These are phyloP conservation scores for Trichoderma virens DNA, from an alignment of 495 filamentous ascomycete genomes.

Conservation along the genomic window DNA sequence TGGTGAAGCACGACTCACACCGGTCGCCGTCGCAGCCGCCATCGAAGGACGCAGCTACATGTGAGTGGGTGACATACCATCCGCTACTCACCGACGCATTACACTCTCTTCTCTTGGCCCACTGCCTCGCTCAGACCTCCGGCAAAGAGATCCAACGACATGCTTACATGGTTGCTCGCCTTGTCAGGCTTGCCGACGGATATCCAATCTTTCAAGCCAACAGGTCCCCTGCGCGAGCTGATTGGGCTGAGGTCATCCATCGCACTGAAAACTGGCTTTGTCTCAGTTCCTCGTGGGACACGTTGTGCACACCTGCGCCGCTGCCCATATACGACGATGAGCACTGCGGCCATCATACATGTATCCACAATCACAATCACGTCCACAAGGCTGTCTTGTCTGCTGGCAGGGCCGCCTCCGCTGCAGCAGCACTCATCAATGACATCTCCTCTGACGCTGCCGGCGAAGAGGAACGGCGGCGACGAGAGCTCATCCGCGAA, in stretches of 20 bases:
- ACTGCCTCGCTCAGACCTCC: constrained; percentile 66
- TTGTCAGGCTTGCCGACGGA: constrained; percentile 65
- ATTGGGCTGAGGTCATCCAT: constrained; percentile 72
- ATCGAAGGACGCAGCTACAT: constrained; percentile 26
- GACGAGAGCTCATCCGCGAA: constrained; percentile 49
- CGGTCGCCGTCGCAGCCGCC: constrained; percentile 5
- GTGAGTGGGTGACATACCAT: constrained; percentile 70
- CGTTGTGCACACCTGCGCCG: constrained; percentile 60
- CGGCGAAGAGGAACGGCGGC: constrained; percentile 32
- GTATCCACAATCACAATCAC: constrained; percentile 1
- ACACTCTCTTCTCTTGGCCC: constrained; percentile 64
- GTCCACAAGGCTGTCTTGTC: not conserved
- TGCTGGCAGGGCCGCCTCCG: constrained; percentile 8
- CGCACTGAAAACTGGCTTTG: constrained; percentile 57
- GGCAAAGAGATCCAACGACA: constrained; percentile 65
- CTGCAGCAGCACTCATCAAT: constrained; percentile 12
- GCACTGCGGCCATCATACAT: constrained; percentile 15
- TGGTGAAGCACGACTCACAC: constrained; percentile 17
- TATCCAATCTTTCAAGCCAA: constrained; percentile 72
- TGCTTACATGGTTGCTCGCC: constrained; percentile 68
- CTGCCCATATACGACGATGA: constrained; percentile 26
- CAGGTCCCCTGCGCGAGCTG: constrained; percentile 61
- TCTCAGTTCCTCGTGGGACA: constrained; percentile 56
- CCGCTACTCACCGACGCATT: constrained; percentile 68
- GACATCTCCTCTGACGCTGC: constrained; percentile 23